Conservation (phyloP, 2,329 filamentous ascomycete genomes). For the Penicillium digitatum region DNA sequence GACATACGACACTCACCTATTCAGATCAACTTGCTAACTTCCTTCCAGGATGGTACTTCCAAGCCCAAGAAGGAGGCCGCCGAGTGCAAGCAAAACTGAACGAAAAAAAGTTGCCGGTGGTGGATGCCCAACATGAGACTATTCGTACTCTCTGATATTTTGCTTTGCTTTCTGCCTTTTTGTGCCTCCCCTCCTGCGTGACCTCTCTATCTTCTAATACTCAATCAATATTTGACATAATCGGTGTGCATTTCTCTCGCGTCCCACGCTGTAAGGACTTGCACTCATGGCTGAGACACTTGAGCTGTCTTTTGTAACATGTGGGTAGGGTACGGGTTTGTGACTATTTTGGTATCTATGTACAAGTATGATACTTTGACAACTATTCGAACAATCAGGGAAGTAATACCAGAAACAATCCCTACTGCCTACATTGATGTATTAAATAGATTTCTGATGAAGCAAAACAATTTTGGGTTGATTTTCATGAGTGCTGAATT, state of each 20-base stretch:
- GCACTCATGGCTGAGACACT: not conserved
- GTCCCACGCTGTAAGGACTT: conserved; percentile 1
- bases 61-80: conserved; percentile 93
- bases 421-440: not conserved
- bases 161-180: conserved; percentile 24
- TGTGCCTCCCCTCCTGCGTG: conserved; percentile 4
- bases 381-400: not conserved
- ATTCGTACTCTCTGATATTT: conserved; percentile 32
- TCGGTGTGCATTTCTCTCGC: conserved; percentile 17
- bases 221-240: conserved; percentile 27
- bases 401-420: not conserved
- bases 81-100: conserved; percentile 90
- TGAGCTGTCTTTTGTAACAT: not conserved
- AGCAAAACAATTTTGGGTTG: not conserved
- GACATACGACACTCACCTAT: conserved; percentile 8
- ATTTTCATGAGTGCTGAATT: too few relatives aligned
- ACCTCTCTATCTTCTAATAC: conserved; percentile 23
- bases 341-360: not conserved
- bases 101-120: conserved; percentile 38
- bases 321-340: not conserved
- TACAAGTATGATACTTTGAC: too few relatives aligned
- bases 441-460: not conserved
- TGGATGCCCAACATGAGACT: conserved; percentile 32
- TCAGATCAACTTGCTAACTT: conserved; percentile 21
- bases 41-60: conserved; percentile 70